These are phyloP conservation scores for Sporisorium sorghi DNA, from an alignment of 1,284 basidiomycete species.

Conservation along the genomic window DNA sequence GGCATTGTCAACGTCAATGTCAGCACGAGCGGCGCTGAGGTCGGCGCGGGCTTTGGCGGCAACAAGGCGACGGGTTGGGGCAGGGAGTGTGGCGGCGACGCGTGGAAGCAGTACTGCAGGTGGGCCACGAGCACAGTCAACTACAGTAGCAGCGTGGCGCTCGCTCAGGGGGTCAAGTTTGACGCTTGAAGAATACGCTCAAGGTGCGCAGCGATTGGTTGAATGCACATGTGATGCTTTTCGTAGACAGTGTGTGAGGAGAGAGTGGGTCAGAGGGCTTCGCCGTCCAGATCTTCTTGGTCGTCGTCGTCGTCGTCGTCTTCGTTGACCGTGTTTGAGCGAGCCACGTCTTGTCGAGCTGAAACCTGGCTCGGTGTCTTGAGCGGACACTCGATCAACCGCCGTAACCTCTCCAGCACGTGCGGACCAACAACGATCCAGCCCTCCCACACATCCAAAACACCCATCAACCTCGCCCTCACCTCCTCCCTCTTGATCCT, in stretches of 20 bases:
- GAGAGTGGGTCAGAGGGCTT: slow-evolving; percentile 17
- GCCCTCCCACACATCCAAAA: slow-evolving; percentile 94
- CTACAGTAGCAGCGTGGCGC: slow-evolving; percentile 85
- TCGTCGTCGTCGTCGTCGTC: neutral
- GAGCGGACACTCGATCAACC: slow-evolving; percentile 43
- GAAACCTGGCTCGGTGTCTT: neutral
- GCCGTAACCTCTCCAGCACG: slow-evolving; percentile 74
- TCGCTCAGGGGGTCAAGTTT: slow-evolving; percentile 93
- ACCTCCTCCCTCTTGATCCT: slow-evolving; percentile 59
- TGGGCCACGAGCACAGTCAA: slow-evolving; percentile 88
- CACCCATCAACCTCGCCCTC: slow-evolving; percentile 83
- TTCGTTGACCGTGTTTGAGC: too few relatives aligned
- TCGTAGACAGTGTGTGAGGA: neutral
- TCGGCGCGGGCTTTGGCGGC: slow-evolving; percentile 89
- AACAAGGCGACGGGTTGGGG: slow-evolving; percentile 88
- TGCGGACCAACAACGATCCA: slow-evolving; percentile 81
- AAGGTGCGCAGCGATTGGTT: neutral
- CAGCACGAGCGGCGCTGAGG: slow-evolving; percentile 92
- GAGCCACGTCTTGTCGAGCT: slow-evolving; percentile 3
- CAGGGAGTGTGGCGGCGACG: slow-evolving; percentile 94
- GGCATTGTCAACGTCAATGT: slow-evolving; percentile 72
- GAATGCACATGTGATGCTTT: neutral
- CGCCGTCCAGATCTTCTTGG: slow-evolving; percentile 38
- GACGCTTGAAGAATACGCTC: slow-evolving; percentile 64
- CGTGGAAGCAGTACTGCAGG: slow-evolving; percentile 82